A percentile compares a stretch with the other conserved stretches of the same genome.
These are phyloP conservation scores for Talaromyces sp. DNA, from an alignment of 2,329 filamentous ascomycete genomes.

Conservation along the genomic window DNA sequence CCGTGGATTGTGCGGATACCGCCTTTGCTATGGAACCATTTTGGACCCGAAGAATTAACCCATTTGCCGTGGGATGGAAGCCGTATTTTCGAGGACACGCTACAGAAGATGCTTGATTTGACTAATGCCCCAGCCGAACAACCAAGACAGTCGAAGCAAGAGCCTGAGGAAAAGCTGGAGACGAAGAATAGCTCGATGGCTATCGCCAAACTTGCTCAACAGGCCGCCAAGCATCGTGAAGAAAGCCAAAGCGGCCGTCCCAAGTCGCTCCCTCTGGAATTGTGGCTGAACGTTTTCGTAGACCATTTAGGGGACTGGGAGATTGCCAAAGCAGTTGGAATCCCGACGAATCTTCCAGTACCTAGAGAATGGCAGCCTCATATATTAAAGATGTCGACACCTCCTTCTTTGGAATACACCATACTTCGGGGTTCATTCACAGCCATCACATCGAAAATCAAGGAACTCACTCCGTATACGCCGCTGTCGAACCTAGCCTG, in stretches of 20 bases:
- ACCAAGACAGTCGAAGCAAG: background rate
- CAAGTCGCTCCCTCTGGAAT: conserved; percentile 67
- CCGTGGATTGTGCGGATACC: conserved; percentile 79
- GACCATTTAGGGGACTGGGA: conserved; percentile 86
- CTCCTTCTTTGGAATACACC: conserved; percentile 77
- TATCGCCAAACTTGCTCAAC: conserved; percentile 13
- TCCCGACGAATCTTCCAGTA: conserved; percentile 73
- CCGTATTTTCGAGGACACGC: conserved; percentile 30
- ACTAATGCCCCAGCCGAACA: conserved; percentile 3
- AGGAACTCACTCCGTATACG: conserved; percentile 63
- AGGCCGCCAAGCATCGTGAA: conserved; percentile 45
- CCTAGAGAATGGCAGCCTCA: conserved; percentile 70
- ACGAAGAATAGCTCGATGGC: conserved; percentile 16
- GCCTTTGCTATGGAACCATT: conserved; percentile 79
- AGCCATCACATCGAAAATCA: conserved; percentile 71
- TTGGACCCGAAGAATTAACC: conserved; percentile 51
- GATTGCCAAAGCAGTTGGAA: conserved; percentile 72
- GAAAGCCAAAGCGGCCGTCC: conserved; percentile 20
- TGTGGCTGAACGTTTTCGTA: conserved; percentile 83
- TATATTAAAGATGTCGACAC: conserved; percentile 61
- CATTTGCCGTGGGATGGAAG: conserved; percentile 52
- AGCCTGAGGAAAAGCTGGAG: conserved; percentile 12
- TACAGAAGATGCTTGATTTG: conserved; percentile 31
- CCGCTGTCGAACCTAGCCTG: conserved; percentile 78
- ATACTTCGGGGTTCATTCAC: conserved; percentile 69